Evolutionary conservation across 352 stramenopile genomes (phyloP).

Genomic region (Thalassiosira mediterranea): DNA sequence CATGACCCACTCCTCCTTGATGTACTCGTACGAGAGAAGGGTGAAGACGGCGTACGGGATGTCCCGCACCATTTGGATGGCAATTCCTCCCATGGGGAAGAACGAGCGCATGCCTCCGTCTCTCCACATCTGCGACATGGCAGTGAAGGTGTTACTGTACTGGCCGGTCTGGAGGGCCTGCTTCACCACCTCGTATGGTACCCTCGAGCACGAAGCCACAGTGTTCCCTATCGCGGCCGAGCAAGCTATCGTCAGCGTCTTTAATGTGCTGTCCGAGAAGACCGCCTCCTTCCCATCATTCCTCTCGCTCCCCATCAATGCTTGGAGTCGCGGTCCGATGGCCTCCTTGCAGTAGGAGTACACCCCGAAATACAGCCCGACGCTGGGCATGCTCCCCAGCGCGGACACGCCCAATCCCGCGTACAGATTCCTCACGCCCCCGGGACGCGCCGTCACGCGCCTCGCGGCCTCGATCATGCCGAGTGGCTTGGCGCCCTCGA

Average conservation of each 20-base stretch:
- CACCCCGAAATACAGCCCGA: constrained; percentile 87
- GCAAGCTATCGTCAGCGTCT: constrained; percentile 61
- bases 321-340: constrained; percentile 40
- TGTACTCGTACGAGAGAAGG: constrained; percentile 85
- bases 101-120: constrained; percentile 55
- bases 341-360: constrained; percentile 85
- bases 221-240: constrained; percentile 85
- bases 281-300: constrained; percentile 7
- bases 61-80: constrained; percentile 85
- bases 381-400: constrained; percentile 82
- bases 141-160: constrained; percentile 74
- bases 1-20: constrained; percentile 69
- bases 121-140: constrained; percentile 70
- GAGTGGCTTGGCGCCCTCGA: constrained; percentile 44
- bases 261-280: constrained; percentile 34
- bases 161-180: constrained; percentile 85
- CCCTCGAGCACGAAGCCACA: constrained; percentile 83
- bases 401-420: constrained; percentile 83
- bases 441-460: constrained; percentile 55
- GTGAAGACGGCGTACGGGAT: constrained; percentile 89
- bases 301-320: constrained; percentile 22
- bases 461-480: constrained; percentile 58
- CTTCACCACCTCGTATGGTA: constrained; percentile 88
- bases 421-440: constrained; percentile 74
- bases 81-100: constrained; percentile 77